Evolutionary conservation across 192 early-diverging fungal species (phyloP).

Genomic region (Podila horticola): DNA sequence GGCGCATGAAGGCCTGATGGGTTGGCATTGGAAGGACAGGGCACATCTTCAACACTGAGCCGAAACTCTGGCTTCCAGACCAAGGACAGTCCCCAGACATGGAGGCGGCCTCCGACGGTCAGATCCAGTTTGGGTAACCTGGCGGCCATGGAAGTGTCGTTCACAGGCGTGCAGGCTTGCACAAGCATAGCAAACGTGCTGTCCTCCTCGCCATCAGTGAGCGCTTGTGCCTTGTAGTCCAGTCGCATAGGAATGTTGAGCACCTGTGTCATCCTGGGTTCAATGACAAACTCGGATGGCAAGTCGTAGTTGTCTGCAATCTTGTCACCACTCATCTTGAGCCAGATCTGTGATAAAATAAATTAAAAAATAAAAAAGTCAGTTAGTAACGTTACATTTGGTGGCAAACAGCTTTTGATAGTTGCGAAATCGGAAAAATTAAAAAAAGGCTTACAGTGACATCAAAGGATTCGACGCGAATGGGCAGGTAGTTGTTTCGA

Average conservation of each 20-base stretch:
- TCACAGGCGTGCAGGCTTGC: background rate
- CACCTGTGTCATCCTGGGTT: conserved; percentile 13
- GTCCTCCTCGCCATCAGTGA: background rate
- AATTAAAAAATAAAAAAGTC: background rate
- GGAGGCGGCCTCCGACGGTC: conserved; percentile 8
- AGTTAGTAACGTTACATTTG: background rate
- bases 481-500: conserved; percentile 28
- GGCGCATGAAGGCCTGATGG: background rate
- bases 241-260: conserved; percentile 28
- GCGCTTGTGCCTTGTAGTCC: conserved; percentile 12
- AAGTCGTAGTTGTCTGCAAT: conserved; percentile 27
- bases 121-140: conserved; percentile 13
- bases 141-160: background rate
- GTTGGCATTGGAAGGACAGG: conserved; percentile 27
- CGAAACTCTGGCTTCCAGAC: conserved; percentile 39
- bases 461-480: conserved; percentile 14
- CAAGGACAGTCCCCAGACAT: conserved; percentile 41
- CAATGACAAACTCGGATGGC: conserved; percentile 8
- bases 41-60: conserved; percentile 12
- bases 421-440: background rate
- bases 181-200: background rate
- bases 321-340: background rate
- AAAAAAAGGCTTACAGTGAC: conserved; percentile 10
- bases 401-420: background rate
- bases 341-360: conserved; percentile 7